phyloP scores from a whole-genome alignment of 2,329 filamentous ascomycete genomes.

The Scolecobasidium constrictum region DNA sequence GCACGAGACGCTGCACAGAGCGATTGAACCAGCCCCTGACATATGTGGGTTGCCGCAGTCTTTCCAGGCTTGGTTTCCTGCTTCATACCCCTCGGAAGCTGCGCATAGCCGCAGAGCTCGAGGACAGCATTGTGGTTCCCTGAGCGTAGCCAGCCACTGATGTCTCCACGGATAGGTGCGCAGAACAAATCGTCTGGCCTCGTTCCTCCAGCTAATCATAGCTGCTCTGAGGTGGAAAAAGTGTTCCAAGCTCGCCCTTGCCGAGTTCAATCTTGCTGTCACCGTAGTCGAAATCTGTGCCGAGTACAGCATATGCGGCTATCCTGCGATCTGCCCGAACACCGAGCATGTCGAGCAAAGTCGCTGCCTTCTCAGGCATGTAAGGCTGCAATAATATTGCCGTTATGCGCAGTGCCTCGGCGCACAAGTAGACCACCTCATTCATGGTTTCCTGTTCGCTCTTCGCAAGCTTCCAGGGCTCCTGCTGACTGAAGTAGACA shows the following conservation, averaged over 20 bases:
- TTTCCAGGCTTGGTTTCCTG: too few relatives aligned
- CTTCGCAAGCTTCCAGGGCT: slow-evolving; percentile 49
- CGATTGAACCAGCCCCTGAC: too few relatives aligned
- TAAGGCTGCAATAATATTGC: slow-evolving; percentile 84
- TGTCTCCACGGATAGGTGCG: too few relatives aligned
- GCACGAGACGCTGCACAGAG: too few relatives aligned
- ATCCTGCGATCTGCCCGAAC: slow-evolving; percentile 53
- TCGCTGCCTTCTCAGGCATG: slow-evolving; percentile 67
- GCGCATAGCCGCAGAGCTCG: too few relatives aligned
- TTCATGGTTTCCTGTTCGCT: slow-evolving; percentile 33
- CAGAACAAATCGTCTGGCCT: too few relatives aligned
- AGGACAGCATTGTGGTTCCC: too few relatives aligned
- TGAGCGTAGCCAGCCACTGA: too few relatives aligned
- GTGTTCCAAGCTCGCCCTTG: not conserved
- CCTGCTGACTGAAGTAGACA: slow-evolving; percentile 50
- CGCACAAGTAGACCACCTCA: slow-evolving; percentile 55
- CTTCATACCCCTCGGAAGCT: too few relatives aligned
- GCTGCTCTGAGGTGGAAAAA: slow-evolving; percentile 6
- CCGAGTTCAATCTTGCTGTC: slow-evolving; percentile 16
- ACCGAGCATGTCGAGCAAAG: slow-evolving; percentile 67
- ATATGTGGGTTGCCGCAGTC: too few relatives aligned
- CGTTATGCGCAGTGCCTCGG: slow-evolving; percentile 67
- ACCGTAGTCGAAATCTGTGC: slow-evolving; percentile 63
- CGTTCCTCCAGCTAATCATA: not conserved
- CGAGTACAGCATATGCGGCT: slow-evolving; percentile 50